These are phyloP conservation scores for Lactuca sativa DNA, from an alignment of 129 eudicot species.

Conservation along the genomic window DNA sequence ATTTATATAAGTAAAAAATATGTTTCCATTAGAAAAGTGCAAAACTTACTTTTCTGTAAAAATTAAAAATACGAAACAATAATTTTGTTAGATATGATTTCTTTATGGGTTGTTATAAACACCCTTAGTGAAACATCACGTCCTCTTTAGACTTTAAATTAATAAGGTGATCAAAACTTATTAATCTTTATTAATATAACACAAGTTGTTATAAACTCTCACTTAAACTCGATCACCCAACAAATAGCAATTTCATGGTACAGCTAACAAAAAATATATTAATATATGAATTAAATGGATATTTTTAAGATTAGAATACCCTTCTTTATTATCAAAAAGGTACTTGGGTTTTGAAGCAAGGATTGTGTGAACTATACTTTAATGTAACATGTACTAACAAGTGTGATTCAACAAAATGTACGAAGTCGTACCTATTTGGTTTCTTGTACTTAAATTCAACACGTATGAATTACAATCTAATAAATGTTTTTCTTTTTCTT, in stretches of 20 bases:
- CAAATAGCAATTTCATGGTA: background rate
- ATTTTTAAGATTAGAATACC: background rate
- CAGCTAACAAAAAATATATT: background rate
- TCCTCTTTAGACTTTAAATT: too few relatives aligned
- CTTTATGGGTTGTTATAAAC: too few relatives aligned
- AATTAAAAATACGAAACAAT: background rate
- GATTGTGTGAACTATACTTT: slow-evolving; percentile 19
- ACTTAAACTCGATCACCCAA: background rate
- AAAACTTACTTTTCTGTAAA: too few relatives aligned
- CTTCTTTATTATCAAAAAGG: background rate
- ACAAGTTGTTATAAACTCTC: background rate
- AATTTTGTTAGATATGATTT: too few relatives aligned
- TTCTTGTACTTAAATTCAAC: background rate
- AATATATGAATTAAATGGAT: background rate
- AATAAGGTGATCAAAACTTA: background rate
- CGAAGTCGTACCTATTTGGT: background rate
- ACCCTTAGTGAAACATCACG: too few relatives aligned
- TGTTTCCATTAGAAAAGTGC: background rate
- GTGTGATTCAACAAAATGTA: slow-evolving; percentile 5
- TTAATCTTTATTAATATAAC: background rate
- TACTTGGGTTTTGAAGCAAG: slow-evolving; percentile 17
- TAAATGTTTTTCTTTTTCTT: background rate
- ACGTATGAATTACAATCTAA: background rate
- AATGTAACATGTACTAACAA: slow-evolving; percentile 1
- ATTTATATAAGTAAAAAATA: background rate